A percentile compares a stretch with the other conserved stretches of the same genome.
phyloP scores from a whole-genome alignment of 139 green algal genomes.

The Chlorella sorokiniana region DNA sequence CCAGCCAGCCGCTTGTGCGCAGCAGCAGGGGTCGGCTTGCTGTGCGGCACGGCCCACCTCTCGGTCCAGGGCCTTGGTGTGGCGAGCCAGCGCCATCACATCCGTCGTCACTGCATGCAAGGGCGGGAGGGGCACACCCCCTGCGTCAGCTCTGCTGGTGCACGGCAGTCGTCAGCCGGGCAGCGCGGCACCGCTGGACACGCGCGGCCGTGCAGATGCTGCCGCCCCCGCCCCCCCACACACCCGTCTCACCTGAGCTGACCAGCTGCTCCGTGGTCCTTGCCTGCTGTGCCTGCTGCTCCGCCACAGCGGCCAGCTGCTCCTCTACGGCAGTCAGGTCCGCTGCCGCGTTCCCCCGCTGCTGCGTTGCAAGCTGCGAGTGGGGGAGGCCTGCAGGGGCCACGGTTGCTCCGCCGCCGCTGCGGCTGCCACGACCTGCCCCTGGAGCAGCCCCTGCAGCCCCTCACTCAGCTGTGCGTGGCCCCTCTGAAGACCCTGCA shows the following conservation, averaged over 20 bases:
- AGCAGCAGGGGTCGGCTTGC: background rate
- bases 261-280: background rate
- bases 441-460: background rate
- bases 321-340: background rate
- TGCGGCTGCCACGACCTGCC: background rate
- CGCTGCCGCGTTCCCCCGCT: background rate
- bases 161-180: too few species aligned
- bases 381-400: background rate
- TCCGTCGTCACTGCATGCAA: background rate
- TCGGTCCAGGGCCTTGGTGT: conserved; percentile 23
- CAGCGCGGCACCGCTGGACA: background rate
- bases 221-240: background rate
- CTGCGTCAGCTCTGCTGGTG: too few species aligned
- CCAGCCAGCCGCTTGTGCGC: background rate
- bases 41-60: background rate
- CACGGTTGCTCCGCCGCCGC: background rate
- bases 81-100: conserved; percentile 16
- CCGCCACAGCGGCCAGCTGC: background rate
- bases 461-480: background rate
- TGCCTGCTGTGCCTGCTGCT: conserved; percentile 21
- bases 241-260: background rate
- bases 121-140: background rate
- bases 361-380: background rate
- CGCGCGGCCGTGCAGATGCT: background rate
- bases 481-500: background rate